phyloP scores from a whole-genome alignment of 1,139 yeast species.

The Schwanniomyces etchellsii region DNA sequence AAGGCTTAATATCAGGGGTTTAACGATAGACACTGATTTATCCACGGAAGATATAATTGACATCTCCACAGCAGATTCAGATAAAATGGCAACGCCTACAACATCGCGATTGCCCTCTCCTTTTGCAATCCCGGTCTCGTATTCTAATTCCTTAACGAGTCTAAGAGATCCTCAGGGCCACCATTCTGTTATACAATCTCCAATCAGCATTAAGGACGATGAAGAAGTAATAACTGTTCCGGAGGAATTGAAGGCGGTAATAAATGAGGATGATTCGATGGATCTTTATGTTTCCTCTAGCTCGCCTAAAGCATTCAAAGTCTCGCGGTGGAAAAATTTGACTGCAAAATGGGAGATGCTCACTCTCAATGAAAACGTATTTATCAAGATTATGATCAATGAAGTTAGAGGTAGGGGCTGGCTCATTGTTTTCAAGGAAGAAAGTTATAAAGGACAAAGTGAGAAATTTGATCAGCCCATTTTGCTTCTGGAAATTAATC shows the following conservation, averaged over 20 bases:
- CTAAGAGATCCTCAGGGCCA: too few relatives aligned
- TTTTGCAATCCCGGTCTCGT: too few relatives aligned
- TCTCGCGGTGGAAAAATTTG: slow-evolving; percentile 40
- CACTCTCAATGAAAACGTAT: slow-evolving; percentile 30
- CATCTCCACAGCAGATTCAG: slow-evolving; percentile 5
- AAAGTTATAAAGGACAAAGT: slow-evolving; percentile 21
- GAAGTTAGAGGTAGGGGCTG: slow-evolving; percentile 28
- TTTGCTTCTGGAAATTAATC: slow-evolving; percentile 26
- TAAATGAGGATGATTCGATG: slow-evolving; percentile 34
- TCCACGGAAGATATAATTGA: slow-evolving; percentile 3
- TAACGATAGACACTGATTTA: slow-evolving; percentile 3
- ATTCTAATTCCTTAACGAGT: too few relatives aligned
- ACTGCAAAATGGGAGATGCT: slow-evolving; percentile 45
- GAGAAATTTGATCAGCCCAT: slow-evolving; percentile 35
- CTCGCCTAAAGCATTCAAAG: slow-evolving; percentile 30
- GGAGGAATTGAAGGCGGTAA: slow-evolving; percentile 29
- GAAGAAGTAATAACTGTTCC: slow-evolving; percentile 26
- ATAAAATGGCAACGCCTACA: slow-evolving; percentile 5
- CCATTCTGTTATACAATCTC: too few relatives aligned
- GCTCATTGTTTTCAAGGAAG: slow-evolving; percentile 41
- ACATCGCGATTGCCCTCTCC: too few relatives aligned
- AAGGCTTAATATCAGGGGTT: slow-evolving; percentile 3
- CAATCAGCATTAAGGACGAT: slow-evolving; percentile 4
- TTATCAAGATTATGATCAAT: slow-evolving; percentile 34
- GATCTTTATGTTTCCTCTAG: slow-evolving; percentile 36